Base-by-base conservation (phyloP, 1,284 basidiomycete species). In the Cystobasidiaceae sp. region DNA sequence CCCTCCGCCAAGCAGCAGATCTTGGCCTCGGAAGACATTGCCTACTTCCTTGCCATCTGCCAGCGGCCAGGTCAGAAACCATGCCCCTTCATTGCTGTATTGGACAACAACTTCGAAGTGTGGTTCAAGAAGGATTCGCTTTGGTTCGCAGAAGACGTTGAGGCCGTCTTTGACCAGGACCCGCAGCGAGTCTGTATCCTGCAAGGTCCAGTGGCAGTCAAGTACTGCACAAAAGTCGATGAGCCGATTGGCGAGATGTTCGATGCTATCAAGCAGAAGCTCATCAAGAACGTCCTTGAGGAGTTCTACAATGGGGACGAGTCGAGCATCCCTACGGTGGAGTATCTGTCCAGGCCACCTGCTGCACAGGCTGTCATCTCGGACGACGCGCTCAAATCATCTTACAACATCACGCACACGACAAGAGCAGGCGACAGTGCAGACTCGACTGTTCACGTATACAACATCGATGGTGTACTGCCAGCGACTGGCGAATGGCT, bases 41-140 rank as follows among this genome's bases (percentile, higher is more conserved):
- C 90, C 0, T 98, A 86, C 81, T 97, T 98, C 85, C 83, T 99
- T 50, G 87, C 89, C 39, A 94, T 98, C 74, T 83, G 89, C 45
- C 93, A 97, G 78, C 85, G 96, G 61, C 90, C 90, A 15, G 90
- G 91, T 15, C 94, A 98, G 82, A 99, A 98, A 81, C 96, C 96
- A 0, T 93, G 89, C 7, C 96, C 94, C 1, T 98, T 97, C 82
- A 97, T 98, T 72, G 93, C 94, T n/a, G 86, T 97, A 55, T 84
- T 98, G 51, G 93, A 97, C 77, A 84, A 86, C 25, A 85, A 79
- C 71, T 97, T 98, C 76, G 91, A 94, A 77, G 91, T 97, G 61
- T 97, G 93, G 92, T 97, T 97, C 81, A 97, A 97, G 83, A 96
- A 96, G 85, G 89, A 97, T 78, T 97, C 93, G 17, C 84, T 97